Conservation (phyloP, 2,329 filamentous ascomycete genomes). For the Hirsutella minnesotensis region DNA sequence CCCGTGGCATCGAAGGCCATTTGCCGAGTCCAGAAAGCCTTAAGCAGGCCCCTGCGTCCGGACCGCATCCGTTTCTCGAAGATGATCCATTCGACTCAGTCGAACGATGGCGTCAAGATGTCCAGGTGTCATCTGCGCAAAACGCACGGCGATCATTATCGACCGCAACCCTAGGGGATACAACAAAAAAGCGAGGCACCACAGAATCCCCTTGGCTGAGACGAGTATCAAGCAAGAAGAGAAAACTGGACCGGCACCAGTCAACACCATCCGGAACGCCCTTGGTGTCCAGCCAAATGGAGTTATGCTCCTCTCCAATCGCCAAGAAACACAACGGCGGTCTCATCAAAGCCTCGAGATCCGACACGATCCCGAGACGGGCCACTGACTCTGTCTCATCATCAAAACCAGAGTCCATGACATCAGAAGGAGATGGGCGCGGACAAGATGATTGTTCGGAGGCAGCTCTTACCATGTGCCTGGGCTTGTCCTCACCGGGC, state of each 20-base stretch:
- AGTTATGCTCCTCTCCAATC: background rate
- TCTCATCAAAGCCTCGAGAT: background rate
- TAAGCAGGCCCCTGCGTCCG: conserved; percentile 18
- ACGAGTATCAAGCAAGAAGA: conserved; percentile 17
- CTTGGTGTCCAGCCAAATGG: background rate
- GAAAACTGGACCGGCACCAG: conserved; percentile 6
- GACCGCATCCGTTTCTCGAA: conserved; percentile 17
- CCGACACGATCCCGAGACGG: background rate
- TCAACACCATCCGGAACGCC: background rate
- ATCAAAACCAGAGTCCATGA: too few relatives aligned
- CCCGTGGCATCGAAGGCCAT: conserved; percentile 21
- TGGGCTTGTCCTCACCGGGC: too few relatives aligned
- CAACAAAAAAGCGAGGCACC: conserved; percentile 13
- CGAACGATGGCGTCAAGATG: conserved; percentile 19
- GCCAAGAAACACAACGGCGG: background rate
- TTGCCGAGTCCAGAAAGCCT: conserved; percentile 29
- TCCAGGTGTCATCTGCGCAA: conserved; percentile 5
- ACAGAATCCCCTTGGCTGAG: conserved; percentile 20
- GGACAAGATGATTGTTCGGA: too few relatives aligned
- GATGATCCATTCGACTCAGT: conserved; percentile 19
- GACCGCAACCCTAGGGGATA: conserved; percentile 2
- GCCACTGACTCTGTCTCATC: background rate
- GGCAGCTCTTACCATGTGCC: too few relatives aligned
- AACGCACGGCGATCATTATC: conserved; percentile 11
- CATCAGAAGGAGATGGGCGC: too few relatives aligned